Conservation (phyloP, 257 asterid species). For the Solanum habrochaites region DNA sequence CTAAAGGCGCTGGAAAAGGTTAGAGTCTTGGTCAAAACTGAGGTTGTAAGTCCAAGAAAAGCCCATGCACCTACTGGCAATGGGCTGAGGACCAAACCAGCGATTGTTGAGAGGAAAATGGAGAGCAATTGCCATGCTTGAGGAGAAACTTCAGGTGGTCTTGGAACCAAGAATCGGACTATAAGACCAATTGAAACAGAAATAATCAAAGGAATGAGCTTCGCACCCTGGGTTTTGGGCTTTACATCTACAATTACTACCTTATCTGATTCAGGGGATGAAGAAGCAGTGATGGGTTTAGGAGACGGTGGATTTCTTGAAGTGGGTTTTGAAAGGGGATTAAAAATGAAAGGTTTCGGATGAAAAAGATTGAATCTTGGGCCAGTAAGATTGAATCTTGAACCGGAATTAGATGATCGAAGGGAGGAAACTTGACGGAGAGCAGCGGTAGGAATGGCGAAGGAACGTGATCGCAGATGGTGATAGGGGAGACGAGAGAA, state of each 20-base stretch:
- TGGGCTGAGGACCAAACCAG: slow-evolving; percentile 80
- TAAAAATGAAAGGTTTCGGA: slow-evolving; percentile 8
- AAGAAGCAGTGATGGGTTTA: not conserved
- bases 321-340: not conserved
- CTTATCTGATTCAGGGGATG: slow-evolving; percentile 10
- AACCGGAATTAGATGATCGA: not conserved
- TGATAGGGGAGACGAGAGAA: slow-evolving; percentile 30
- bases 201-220: slow-evolving; percentile 44
- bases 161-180: slow-evolving; percentile 62
- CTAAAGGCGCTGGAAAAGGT: slow-evolving; percentile 59
- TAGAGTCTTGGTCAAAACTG: slow-evolving; percentile 57
- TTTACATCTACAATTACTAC: not conserved
- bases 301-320: not conserved
- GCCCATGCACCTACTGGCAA: slow-evolving; percentile 99
- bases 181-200: slow-evolving; percentile 58
- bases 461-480: slow-evolving; percentile 29
- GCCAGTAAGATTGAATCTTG: not conserved
- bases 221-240: slow-evolving; percentile 48
- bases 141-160: slow-evolving; percentile 59
- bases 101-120: slow-evolving; percentile 74
- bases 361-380: not conserved
- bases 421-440: slow-evolving; percentile 26
- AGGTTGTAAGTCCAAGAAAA: slow-evolving; percentile 63
- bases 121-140: slow-evolving; percentile 89
- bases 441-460: slow-evolving; percentile 6